Evolutionary conservation across 768 basidiomycete species (phyloP), one percentile per base, ranked within the genome.

Genomic region (Phlebiopsis gigantea): DNA sequence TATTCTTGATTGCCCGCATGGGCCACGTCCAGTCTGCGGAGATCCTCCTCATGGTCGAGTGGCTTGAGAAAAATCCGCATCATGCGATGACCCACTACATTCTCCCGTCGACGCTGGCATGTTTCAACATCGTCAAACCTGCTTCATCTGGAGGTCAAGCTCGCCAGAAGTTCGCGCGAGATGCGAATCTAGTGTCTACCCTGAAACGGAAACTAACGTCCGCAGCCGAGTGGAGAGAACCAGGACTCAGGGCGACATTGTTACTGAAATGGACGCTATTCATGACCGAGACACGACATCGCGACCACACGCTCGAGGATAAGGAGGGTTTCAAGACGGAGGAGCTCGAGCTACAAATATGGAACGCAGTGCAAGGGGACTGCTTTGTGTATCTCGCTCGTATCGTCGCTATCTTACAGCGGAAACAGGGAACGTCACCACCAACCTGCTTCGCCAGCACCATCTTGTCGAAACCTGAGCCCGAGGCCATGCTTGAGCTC

Each of bases 261-360:
- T 71, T 88, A n/a, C 77, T 97, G 39, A 90, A 91, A 65, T 95
- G 92, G 91, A 88, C 92, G 0, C 76, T 95, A 57, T 91, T 92
- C 69, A 74, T 93, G 61, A 85, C 90, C 1, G 85, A 90, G 60
- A 79, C 83, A 5, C 78, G 91, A 24, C 84, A 87, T 66, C 79
- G 80, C 19, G 83, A 90, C 62, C 72, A 82, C 1, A 75, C 78
- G 4, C 69, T 93, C 34, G 86, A 89, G 62, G 77, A 81, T 62
- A 75, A 77, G 28, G 76, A 74, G 5, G 89, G 84, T 1, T 87
- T 85, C 71, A 83, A 77, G 59, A 85, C 89, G 1, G 88, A 91
- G 52, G 84, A 88, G 53, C 77, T 95, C 42, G 92, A 95, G 69
- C 81, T 79, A 1, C 85, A 90, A 58, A 83, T 93, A 21, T 88